Evolutionary conservation across 2,329 filamentous ascomycete species (phyloP).

Genomic region (Meredithiella fracta): DNA sequence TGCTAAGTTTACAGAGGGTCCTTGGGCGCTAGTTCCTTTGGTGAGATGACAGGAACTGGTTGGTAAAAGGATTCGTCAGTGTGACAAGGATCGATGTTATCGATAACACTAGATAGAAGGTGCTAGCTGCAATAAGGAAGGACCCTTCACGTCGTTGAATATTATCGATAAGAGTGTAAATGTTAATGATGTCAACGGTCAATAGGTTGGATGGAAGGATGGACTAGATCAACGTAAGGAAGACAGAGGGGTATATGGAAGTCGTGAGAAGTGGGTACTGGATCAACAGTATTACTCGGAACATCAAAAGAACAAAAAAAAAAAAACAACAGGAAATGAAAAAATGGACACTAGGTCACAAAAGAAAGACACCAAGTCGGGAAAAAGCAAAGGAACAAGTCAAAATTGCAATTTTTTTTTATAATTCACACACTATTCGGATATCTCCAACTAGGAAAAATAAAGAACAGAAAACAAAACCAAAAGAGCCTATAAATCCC

Average conservation of each 20-base stretch:
- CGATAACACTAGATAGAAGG: not conserved
- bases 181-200: not conserved
- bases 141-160: not conserved
- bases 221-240: not conserved
- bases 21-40: not conserved
- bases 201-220: not conserved
- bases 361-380: constrained; percentile 8
- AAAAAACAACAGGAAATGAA: not conserved
- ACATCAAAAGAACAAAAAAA: not conserved
- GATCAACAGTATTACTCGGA: not conserved
- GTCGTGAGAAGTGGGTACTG: not conserved
- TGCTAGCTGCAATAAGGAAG: not conserved
- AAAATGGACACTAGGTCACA: not conserved
- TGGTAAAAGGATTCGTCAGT: too few species aligned
- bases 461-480: constrained; percentile 2
- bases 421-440: not conserved
- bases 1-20: not conserved
- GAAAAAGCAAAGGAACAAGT: not conserved
- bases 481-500: not conserved
- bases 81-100: not conserved
- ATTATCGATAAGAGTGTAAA: not conserved
- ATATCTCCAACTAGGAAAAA: constrained; percentile 3
- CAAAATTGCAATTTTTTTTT: not conserved
- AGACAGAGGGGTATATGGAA: not conserved
- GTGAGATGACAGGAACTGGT: too few species aligned